Evolutionary conservation across 805 yeast species (phyloP).

Genomic region (Cyberlindnera subsufficiens): DNA sequence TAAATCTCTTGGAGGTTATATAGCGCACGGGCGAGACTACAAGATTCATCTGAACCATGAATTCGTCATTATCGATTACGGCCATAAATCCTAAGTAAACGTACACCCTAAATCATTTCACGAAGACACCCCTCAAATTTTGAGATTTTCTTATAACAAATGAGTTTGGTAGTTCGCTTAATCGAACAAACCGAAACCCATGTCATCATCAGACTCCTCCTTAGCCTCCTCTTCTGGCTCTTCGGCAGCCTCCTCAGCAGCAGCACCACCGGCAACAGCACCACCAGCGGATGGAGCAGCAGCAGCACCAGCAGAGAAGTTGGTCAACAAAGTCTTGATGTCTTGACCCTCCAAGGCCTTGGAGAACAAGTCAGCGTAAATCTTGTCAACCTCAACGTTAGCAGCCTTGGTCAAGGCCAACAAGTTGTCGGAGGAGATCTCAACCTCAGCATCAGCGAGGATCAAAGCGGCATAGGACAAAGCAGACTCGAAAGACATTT

Average conservation of each 20-base stretch:
- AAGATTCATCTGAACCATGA: background rate
- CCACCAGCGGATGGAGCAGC: conserved; percentile 70
- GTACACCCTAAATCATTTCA: background rate
- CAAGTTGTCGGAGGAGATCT: conserved; percentile 80
- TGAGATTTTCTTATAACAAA: background rate
- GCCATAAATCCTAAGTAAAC: background rate
- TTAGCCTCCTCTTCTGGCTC: conserved; percentile 54
- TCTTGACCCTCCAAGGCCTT: conserved; percentile 82
- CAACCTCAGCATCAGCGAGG: conserved; percentile 88
- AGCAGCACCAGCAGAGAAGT: conserved; percentile 65
- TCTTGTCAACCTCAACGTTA: conserved; percentile 70
- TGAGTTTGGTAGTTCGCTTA: conserved; percentile 31
- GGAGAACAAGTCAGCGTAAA: conserved; percentile 87
- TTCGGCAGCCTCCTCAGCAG: conserved; percentile 58
- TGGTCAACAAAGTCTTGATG: conserved; percentile 73
- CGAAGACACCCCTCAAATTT: background rate
- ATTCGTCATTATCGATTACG: conserved; percentile 1
- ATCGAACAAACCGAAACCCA: conserved; percentile 95
- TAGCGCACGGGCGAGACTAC: background rate
- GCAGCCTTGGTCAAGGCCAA: conserved; percentile 75
- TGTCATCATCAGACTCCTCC: conserved; percentile 63
- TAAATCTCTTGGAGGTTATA: no score
- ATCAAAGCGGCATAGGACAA: conserved; percentile 91
- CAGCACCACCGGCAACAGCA: conserved; percentile 54
- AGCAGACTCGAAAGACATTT: conserved; percentile 64